phyloP scores from a whole-genome alignment of 768 basidiomycete genomes.

The Serendipita vermifera region DNA sequence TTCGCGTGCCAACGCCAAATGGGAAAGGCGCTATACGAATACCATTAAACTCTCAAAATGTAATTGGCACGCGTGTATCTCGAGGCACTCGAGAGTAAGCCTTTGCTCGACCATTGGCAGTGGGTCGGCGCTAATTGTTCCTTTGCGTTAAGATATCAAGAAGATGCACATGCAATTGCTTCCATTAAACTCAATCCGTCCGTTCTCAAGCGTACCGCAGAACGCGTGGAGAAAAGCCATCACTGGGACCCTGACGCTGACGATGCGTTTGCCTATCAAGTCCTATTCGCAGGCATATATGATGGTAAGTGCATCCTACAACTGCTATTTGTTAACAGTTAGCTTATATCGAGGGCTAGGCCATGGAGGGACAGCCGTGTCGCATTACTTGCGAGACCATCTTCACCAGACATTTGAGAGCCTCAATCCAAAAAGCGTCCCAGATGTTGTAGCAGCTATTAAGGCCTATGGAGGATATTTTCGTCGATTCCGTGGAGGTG shows the following conservation, averaged over 20 bases:
- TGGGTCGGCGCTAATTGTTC: slow-evolving; percentile 5
- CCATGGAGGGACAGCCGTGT: slow-evolving; percentile 84
- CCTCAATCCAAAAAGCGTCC: slow-evolving; percentile 54
- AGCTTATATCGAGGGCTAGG: slow-evolving; percentile 19
- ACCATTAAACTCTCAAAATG: slow-evolving; percentile 59
- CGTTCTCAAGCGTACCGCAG: slow-evolving; percentile 43
- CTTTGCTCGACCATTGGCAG: not conserved
- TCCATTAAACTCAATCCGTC: slow-evolving; percentile 62
- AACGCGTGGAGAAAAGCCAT: slow-evolving; percentile 42
- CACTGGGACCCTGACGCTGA: slow-evolving; percentile 60
- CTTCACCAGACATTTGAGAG: slow-evolving; percentile 76
- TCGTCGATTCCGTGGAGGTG: slow-evolving; percentile 74
- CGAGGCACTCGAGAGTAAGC: slow-evolving; percentile 60
- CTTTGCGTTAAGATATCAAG: slow-evolving; percentile 53
- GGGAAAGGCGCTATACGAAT: slow-evolving; percentile 32
- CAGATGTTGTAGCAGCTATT: slow-evolving; percentile 63
- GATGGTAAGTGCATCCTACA: slow-evolving; percentile 38
- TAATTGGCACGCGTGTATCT: slow-evolving; percentile 63
- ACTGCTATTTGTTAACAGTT: not conserved
- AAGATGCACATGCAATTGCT: slow-evolving; percentile 71
- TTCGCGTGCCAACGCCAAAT: not conserved
- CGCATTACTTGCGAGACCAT: slow-evolving; percentile 73
- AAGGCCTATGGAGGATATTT: slow-evolving; percentile 83
- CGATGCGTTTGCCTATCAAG: slow-evolving; percentile 46
- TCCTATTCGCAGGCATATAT: slow-evolving; percentile 78